Evolutionary conservation across 192 early-diverging fungal genomes (phyloP), one percentile per base, ranked within the genome.

Genomic region (Backusella mclennaniae): DNA sequence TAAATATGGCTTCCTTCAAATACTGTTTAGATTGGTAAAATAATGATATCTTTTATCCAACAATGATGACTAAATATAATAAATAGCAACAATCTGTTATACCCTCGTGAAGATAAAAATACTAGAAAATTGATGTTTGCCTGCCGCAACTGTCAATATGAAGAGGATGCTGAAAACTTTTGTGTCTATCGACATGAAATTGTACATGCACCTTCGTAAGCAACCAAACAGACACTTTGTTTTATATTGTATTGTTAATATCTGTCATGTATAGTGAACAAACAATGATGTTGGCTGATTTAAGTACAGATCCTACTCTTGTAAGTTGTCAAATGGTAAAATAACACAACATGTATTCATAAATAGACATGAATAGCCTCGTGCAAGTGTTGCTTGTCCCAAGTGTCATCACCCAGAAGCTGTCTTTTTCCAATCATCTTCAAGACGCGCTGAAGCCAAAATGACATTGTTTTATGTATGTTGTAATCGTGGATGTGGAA

Each of bases 401-500:
- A 81, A 84, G 73, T 95, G 93, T 78, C 74, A 74, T 44, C 67
- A 87, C 29, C 77, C 85, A 17, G 84, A 88, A 73, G 91, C 92
- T 0, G 94, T 95, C 11, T 94, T 91, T 77, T 95, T 93, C 81
- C 92, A 95, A 80, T 90, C 92, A 21, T 89, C 90, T 70, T 90
- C 91, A 35, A 84, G 85, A 53, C 86, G 91, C 46, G 80, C 89
- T 5, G 93, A 95, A 35, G 88, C 90, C 3, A 91, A 90, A 29
- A 94, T 95, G 94, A 91, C 89, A 23, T 78, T 95, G 23, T 95
- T 91, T 79, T 95, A 94, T 71, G 92, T 93, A 12, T 95, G 94
- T 76, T 87, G 88, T 71, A 90, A 90, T 82, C 77, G 75, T 66
- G 79, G 79, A 7, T 94, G 94, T 75, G 87, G 89, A 49, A 87